phyloP scores from a whole-genome alignment of 306 rosid genomes.

The Astragalus glycyphyllos region DNA sequence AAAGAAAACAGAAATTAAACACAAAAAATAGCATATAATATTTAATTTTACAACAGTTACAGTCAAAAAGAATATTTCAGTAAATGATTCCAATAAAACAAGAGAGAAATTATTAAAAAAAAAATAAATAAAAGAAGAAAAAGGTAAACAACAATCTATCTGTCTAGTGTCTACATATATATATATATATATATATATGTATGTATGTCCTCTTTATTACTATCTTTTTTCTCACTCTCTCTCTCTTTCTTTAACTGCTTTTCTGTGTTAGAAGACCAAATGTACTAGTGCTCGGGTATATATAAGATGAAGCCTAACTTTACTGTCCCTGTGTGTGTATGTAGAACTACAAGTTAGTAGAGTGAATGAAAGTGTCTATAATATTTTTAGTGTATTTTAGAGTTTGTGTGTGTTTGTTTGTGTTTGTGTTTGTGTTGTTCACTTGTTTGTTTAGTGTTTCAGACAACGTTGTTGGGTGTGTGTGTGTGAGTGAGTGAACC shows the following conservation, averaged over 20 bases:
- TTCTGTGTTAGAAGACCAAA: slow-evolving; percentile 44
- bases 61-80: slow-evolving; percentile 37
- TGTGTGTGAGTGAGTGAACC: slow-evolving; percentile 51
- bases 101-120: background rate
- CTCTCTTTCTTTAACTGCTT: slow-evolving; percentile 9
- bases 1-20: slow-evolving; percentile 5
- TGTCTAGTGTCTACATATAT: too few relatives aligned
- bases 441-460: background rate
- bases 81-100: slow-evolving; percentile 34
- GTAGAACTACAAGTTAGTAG: slow-evolving; percentile 39
- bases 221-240: background rate
- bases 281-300: slow-evolving; percentile 11
- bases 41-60: background rate
- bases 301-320: slow-evolving; percentile 49
- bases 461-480: slow-evolving; percentile 45
- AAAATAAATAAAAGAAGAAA: background rate
- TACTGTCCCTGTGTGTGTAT: slow-evolving; percentile 48
- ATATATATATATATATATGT: too few relatives aligned
- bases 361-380: slow-evolving; percentile 11
- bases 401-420: background rate
- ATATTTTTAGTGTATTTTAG: slow-evolving; percentile 33
- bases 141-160: background rate
- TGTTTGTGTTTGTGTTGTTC: too few relatives aligned
- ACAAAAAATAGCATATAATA: background rate
- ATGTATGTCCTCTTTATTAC: background rate